Evolutionary conservation across 139 green algal species (phyloP).

Genomic region (Pseudopediastrum boryanum): DNA sequence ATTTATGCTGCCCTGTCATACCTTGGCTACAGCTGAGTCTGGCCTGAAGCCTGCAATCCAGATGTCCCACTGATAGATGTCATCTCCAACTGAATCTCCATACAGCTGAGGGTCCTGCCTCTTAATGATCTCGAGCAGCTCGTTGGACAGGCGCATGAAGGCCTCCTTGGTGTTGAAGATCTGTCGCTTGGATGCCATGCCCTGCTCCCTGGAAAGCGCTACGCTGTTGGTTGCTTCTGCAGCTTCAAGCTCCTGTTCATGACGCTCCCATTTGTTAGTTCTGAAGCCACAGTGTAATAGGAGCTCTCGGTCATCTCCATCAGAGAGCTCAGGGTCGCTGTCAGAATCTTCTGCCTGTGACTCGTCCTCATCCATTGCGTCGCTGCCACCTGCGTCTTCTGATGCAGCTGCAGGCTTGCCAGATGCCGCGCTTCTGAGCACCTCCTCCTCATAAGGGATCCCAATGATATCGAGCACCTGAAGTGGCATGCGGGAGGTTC

Average conservation of each 20-base stretch:
- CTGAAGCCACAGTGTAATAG: slow-evolving; percentile 14
- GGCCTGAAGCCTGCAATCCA: slow-evolving; percentile 60
- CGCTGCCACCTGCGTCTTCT: neutral
- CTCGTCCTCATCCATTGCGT: neutral
- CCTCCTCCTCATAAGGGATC: neutral
- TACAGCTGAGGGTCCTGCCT: slow-evolving; percentile 27
- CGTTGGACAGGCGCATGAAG: slow-evolving; percentile 65
- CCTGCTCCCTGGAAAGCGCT: slow-evolving; percentile 47
- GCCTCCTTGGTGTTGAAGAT: slow-evolving; percentile 59
- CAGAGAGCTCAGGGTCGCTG: slow-evolving; percentile 29
- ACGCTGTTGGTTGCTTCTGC: neutral
- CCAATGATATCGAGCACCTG: neutral
- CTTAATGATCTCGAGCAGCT: slow-evolving; percentile 68
- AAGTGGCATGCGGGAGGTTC: neutral
- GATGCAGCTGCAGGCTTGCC: neutral
- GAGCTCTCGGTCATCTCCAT: slow-evolving; percentile 38
- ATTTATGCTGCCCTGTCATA: slow-evolving; percentile 9
- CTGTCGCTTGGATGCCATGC: slow-evolving; percentile 47
- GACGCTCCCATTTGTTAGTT: slow-evolving; percentile 35
- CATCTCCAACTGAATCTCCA: slow-evolving; percentile 53
- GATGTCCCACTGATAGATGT: slow-evolving; percentile 79
- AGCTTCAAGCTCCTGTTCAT: slow-evolving; percentile 34
- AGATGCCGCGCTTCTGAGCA: neutral
- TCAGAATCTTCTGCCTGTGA: neutral
- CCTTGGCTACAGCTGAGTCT: slow-evolving; percentile 48